Evolutionary conservation across 1,139 yeast species (phyloP).

Genomic region (Protomyces macrosporus): DNA sequence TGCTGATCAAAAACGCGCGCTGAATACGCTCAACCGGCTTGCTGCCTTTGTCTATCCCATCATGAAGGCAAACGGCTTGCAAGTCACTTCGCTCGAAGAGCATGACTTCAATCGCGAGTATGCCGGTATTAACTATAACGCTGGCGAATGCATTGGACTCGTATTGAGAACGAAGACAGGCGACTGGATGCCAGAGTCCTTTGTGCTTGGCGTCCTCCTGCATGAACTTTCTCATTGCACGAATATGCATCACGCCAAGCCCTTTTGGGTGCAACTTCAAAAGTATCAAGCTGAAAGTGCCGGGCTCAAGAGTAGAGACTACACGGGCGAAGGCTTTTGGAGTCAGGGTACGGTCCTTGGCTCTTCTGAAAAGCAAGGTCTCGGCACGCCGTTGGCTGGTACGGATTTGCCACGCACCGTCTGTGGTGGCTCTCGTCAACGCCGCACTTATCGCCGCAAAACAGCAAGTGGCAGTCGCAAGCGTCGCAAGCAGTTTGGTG

Average conservation of each 20-base stretch:
- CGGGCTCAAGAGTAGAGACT: background rate
- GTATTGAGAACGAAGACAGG: slow-evolving; percentile 31
- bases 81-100: slow-evolving; percentile 32
- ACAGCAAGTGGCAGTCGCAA: slow-evolving; percentile 2
- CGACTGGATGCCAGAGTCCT: slow-evolving; percentile 30
- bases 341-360: slow-evolving; percentile 7
- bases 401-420: slow-evolving; percentile 30
- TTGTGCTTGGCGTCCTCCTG: slow-evolving; percentile 32
- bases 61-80: slow-evolving; percentile 31
- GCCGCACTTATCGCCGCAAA: slow-evolving; percentile 20
- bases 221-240: slow-evolving; percentile 32
- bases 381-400: slow-evolving; percentile 18
- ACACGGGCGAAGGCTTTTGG: slow-evolving; percentile 26
- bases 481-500: slow-evolving; percentile 27
- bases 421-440: slow-evolving; percentile 31
- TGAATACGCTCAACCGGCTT: slow-evolving; percentile 29
- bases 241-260: slow-evolving; percentile 19
- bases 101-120: slow-evolving; percentile 30
- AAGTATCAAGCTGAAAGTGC: slow-evolving; percentile 11
- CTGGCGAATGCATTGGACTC: slow-evolving; percentile 32
- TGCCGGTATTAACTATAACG: slow-evolving; percentile 33
- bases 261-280: slow-evolving; percentile 15
- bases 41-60: slow-evolving; percentile 33
- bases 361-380: background rate
- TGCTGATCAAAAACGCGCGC: slow-evolving; percentile 23